Percentiles rank a stretch among this genome's conserved stretches.
Conservation (phyloP, 2,329 filamentous ascomycete genomes). For the Diaporthe destruens region DNA sequence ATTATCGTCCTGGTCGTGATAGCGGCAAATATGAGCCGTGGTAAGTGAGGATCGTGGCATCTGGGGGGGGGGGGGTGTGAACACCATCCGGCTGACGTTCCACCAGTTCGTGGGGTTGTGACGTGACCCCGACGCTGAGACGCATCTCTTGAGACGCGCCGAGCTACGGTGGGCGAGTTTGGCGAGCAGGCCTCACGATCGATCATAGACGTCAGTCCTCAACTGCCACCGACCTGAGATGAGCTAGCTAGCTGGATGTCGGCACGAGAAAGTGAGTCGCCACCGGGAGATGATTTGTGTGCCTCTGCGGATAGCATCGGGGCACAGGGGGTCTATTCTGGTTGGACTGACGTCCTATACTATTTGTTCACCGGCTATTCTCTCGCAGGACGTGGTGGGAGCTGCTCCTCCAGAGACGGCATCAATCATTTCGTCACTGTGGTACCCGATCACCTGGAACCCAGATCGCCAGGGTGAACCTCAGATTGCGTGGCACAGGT, state of each 20-base stretch:
- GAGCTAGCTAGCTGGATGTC: neutral
- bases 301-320: neutral
- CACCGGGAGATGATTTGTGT: neutral
- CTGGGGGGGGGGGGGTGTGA: neutral
- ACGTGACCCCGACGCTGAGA: slow-evolving; percentile 12
- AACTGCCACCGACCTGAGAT: neutral
- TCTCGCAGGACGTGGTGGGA: neutral
- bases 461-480: neutral
- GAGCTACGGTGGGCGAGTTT: neutral
- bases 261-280: neutral
- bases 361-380: neutral
- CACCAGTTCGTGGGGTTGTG: slow-evolving; percentile 19
- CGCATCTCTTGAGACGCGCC: slow-evolving; percentile 22
- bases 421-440: neutral
- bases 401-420: neutral
- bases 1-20: neutral
- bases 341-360: neutral
- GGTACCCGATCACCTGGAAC: neutral
- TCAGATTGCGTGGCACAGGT: neutral
- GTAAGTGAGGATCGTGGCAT: slow-evolving; percentile 4
- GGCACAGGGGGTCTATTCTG: neutral
- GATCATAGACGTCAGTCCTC: neutral
- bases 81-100: neutral
- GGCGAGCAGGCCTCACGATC: neutral
- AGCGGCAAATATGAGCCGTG: neutral